A percentile compares a stretch with the other conserved stretches of the same genome.
Conservation (phyloP, 1,139 yeast genomes). For the Wickerhamomyces sp. region DNA sequence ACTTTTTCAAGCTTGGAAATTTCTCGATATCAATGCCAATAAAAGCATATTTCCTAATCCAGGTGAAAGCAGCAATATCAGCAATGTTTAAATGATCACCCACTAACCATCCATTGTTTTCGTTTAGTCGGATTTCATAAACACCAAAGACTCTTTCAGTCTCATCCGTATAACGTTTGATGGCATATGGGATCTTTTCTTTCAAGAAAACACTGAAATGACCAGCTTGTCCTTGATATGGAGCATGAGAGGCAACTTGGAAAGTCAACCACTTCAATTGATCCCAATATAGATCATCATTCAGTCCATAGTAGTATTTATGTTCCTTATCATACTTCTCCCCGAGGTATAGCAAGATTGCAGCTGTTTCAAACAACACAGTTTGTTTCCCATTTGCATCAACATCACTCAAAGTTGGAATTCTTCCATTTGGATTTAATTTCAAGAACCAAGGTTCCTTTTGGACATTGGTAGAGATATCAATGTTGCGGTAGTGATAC, state of each 20-base stretch:
- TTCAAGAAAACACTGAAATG: conserved; percentile 41
- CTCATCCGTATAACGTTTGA: conserved; percentile 45
- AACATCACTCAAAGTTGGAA: conserved; percentile 51
- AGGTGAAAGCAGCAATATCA: conserved; percentile 43
- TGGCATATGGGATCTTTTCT: conserved; percentile 47
- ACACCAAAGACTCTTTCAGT: conserved; percentile 50
- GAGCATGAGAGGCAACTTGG: conserved; percentile 56
- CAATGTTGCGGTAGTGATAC: conserved; percentile 40
- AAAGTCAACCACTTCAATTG: conserved; percentile 46
- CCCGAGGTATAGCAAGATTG: conserved; percentile 50
- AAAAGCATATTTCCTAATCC: conserved; percentile 24
- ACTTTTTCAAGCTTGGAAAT: conserved; percentile 39
- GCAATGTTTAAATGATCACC: conserved; percentile 53
- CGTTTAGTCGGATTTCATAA: conserved; percentile 41
- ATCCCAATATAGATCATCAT: conserved; percentile 41
- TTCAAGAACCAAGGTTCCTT: conserved; percentile 49
- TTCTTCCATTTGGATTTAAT: conserved; percentile 56
- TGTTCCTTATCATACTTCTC: conserved; percentile 51
- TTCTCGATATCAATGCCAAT: conserved; percentile 35
- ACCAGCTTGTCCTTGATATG: conserved; percentile 53
- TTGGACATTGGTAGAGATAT: conserved; percentile 36
- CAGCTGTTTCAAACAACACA: conserved; percentile 50
- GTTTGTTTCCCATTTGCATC: conserved; percentile 34
- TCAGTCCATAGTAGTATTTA: conserved; percentile 40
- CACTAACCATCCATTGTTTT: conserved; percentile 47